Evolutionary conservation across 495 filamentous ascomycete genomes (phyloP), one percentile per base, ranked within the genome.

Genomic region (Peziza echinospora): DNA sequence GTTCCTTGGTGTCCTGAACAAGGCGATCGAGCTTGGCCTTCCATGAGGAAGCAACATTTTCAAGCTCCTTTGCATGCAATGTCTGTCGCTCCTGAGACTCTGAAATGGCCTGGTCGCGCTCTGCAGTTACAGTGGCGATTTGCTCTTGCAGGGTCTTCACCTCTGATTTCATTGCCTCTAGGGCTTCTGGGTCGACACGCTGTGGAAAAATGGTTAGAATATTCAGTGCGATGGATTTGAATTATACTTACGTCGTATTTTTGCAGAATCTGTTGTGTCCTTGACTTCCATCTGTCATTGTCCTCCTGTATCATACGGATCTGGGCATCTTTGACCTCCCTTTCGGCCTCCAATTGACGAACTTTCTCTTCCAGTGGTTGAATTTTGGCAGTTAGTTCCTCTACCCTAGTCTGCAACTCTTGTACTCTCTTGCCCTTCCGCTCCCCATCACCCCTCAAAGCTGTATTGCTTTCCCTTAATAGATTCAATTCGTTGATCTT

Each of bases 401-500:
- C 73, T 21, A 93, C 70, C 52, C 75, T 79, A 50, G 71, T 65
- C 0, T 68, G 70, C 64, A 85, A 87, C 59, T 82, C 77, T 0
- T 72, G 67, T 24, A 94, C 66, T 47, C 80, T 73, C 16, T 72
- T 65, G 51, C 84, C 78, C 8, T 78, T 75, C 50, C 85, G 80
- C 47, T 83, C 77, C 47, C 77, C 73, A 55, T 94, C 84, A 51
- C 78, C 80, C 30, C 91, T 78, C 22, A 96, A 67, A 1, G 86
- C 87, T 40, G 78, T 76, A 51, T 78, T 89, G 64, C 83, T 93
- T 62, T 99, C 89, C 9, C 91, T 80, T 66, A 89, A 84, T 13
- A 92, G 67, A 55, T 96, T 96, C 45, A 96, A 70, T 62, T 96
- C 84, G 48, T 91, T 87, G 41, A 99, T 70, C 24, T 84, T 94